Evolutionary conservation across 495 filamentous ascomycete species (phyloP), one percentile per base, ranked within the genome.

Genomic region (Penicillium robsamsonii): DNA sequence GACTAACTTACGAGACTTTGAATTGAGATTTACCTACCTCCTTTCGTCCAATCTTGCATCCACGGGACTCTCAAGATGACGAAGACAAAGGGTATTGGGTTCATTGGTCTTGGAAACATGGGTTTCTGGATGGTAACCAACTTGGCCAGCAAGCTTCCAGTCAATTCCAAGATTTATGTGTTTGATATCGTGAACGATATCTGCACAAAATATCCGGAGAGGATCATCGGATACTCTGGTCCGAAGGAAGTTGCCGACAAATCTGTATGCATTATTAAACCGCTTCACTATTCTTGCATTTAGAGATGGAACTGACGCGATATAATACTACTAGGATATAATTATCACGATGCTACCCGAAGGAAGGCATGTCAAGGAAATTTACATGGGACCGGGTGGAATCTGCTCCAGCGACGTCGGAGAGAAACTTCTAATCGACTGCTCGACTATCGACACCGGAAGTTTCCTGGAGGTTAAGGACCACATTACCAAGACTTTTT

Each of bases 281-380:
- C 11, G 30, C 12, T 2, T n/a, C 12, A 2, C 4, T 50, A 57
- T 59, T n/a, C n/a, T 45, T 13, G 13, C 43, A 43, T 25, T 53
- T 49, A 17, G 11, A 11, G 4, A 46, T 18, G 15, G 17, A 0
- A 30, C 44, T 46, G 29, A 46, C 2, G 41, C 22, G 9, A 15
- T 29, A 1, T 11, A 46, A 17, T 29, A 12, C 27, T 10, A 29
- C 70, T 55, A 89, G 87, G 80, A 86, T 60, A 80, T 79, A 4
- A 77, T 87, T 11, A 75, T 90, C 37, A 85, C 86, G 13, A 86
- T 86, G 58, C 71, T 90, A 0, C 87, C 86, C 0, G 83, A 89
- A 59, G 84, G 86, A 0, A 62, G 73, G 3, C 86, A 90, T 56
- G 86, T 89, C 48, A 79, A 80, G 50, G 63, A 67, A 10, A 79